These are phyloP conservation scores for Aethionema arabicum DNA, from an alignment of 345 rosid species.

Conservation along the genomic window DNA sequence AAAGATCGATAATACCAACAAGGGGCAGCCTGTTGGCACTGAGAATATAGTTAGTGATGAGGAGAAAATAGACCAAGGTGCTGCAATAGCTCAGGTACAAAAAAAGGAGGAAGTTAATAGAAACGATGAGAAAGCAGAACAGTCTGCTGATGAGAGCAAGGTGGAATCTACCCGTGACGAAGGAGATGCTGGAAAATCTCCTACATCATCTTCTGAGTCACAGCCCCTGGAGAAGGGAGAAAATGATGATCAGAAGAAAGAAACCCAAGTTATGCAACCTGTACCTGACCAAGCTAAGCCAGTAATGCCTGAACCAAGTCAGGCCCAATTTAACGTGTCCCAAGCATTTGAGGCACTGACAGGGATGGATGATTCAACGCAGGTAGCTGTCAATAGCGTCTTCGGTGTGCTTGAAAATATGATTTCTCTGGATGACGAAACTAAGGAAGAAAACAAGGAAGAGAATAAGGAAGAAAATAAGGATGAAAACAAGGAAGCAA, in stretches of 20 bases:
- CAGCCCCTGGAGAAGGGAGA: conserved; percentile 53
- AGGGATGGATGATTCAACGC: conserved; percentile 94
- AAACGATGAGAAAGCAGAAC: conserved; percentile 45
- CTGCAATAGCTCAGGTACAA: conserved; percentile 39
- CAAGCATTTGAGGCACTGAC: conserved; percentile 87
- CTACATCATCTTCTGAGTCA: conserved; percentile 48
- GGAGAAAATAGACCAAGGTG: conserved; percentile 44
- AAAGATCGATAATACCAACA: conserved; percentile 33
- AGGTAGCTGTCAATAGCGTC: conserved; percentile 93
- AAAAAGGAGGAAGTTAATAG: conserved; percentile 41
- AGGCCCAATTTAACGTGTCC: conserved; percentile 53
- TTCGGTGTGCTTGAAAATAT: conserved; percentile 89
- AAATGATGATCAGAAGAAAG: conserved; percentile 52
- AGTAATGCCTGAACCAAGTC: conserved; percentile 38
- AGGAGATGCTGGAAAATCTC: conserved; percentile 44
- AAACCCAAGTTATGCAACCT: conserved; percentile 48
- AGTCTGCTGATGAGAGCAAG: conserved; percentile 51
- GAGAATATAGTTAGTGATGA: conserved; percentile 40
- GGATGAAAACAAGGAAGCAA: conserved; percentile 37
- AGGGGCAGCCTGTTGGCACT: conserved; percentile 35
- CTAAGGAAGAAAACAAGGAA: conserved; percentile 44
- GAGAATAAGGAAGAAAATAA: conserved; percentile 37
- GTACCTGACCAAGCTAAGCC: conserved; percentile 45
- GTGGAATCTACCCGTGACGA: conserved; percentile 31
- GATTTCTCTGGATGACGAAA: conserved; percentile 68